Evolutionary conservation across 1,139 yeast species (phyloP).

Genomic region (Nakaseomyces nivariensis): DNA sequence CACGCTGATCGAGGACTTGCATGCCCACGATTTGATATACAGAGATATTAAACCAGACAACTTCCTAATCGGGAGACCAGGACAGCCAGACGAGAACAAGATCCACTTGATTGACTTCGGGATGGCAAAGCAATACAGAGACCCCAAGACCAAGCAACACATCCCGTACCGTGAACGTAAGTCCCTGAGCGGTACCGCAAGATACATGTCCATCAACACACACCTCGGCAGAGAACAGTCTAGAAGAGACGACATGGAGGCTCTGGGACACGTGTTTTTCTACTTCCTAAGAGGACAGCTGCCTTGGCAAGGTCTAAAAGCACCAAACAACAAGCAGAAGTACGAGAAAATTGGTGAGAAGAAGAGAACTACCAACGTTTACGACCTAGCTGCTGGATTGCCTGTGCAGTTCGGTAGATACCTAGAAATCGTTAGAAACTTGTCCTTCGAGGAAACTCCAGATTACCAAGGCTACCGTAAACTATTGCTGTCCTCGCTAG

Average conservation of each 20-base stretch:
- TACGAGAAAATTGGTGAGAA: slow-evolving; percentile 77
- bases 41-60: slow-evolving; percentile 89
- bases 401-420: slow-evolving; percentile 76
- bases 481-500: slow-evolving; percentile 52
- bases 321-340: slow-evolving; percentile 73
- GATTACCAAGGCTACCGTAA: slow-evolving; percentile 65
- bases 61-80: slow-evolving; percentile 86
- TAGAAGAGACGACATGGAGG: slow-evolving; percentile 93
- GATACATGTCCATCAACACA: slow-evolving; percentile 92
- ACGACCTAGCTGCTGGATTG: slow-evolving; percentile 56
- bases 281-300: slow-evolving; percentile 91
- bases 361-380: slow-evolving; percentile 60
- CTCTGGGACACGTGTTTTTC: slow-evolving; percentile 88
- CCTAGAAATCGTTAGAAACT: slow-evolving; percentile 56
- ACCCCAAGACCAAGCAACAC: slow-evolving; percentile 90
- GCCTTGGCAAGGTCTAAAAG: slow-evolving; percentile 97
- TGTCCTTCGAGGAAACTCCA: slow-evolving; percentile 70
- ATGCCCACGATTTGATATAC: slow-evolving; percentile 59
- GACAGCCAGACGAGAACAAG: slow-evolving; percentile 56
- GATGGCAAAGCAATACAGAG: slow-evolving; percentile 89
- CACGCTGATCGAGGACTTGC: slow-evolving; percentile 53
- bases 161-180: slow-evolving; percentile 95
- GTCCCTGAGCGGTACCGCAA: slow-evolving; percentile 93
- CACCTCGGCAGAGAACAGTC: slow-evolving; percentile 96
- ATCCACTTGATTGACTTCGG: slow-evolving; percentile 97